Evolutionary conservation across 495 filamentous ascomycete species (phyloP).

Genomic region (Staphylotrichum tortipilum): DNA sequence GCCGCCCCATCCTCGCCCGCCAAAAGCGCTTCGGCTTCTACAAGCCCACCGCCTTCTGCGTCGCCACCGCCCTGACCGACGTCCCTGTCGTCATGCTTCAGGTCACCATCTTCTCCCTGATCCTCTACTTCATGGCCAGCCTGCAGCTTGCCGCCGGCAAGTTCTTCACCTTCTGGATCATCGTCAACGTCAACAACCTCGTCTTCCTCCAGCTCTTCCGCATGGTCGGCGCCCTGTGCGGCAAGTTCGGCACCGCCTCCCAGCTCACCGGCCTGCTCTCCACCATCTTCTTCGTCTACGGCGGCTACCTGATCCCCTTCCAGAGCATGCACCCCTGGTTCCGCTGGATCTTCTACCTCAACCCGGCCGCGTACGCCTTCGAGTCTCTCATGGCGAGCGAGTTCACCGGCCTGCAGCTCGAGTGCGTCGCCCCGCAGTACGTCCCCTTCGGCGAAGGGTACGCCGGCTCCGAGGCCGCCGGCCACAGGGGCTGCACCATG

Average conservation of each 20-base stretch:
- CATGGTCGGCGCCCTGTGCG: conserved; percentile 52
- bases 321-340: conserved; percentile 72
- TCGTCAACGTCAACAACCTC: conserved; percentile 45
- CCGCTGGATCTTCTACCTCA: conserved; percentile 70
- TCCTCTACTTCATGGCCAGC: conserved; percentile 50
- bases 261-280: neutral
- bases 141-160: conserved; percentile 42
- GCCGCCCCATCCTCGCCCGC: conserved; percentile 54
- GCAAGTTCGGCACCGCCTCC: conserved; percentile 51
- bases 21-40: conserved; percentile 57
- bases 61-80: conserved; percentile 50
- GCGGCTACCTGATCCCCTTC: conserved; percentile 66
- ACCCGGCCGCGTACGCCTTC: conserved; percentile 70
- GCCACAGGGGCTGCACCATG: conserved; percentile 36
- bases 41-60: conserved; percentile 48
- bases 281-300: conserved; percentile 46
- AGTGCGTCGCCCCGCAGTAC: conserved; percentile 21
- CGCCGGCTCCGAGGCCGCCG: too few relatives aligned
- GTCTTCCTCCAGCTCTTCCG: conserved; percentile 62
- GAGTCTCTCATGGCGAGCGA: conserved; percentile 62
- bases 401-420: conserved; percentile 43
- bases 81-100: conserved; percentile 46
- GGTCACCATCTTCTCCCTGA: conserved; percentile 42
- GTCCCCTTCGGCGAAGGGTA: conserved; percentile 51
- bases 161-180: conserved; percentile 57